These are phyloP conservation scores for Microbotryomycetes sp. DNA, from an alignment of 1,284 basidiomycete species.

Conservation along the genomic window DNA sequence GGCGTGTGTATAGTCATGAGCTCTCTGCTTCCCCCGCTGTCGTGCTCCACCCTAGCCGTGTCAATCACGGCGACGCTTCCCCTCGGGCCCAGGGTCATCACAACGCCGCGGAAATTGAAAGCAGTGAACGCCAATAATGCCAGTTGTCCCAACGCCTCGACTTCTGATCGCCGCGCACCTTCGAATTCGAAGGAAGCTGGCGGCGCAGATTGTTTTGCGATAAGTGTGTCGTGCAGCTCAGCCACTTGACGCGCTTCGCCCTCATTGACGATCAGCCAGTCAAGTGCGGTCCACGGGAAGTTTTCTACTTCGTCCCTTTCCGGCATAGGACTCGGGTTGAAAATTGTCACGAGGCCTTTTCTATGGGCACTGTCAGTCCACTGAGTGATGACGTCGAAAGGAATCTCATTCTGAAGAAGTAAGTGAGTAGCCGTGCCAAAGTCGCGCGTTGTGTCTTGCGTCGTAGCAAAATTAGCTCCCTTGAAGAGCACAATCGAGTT, in stretches of 20 bases:
- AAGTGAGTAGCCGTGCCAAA: constrained; percentile 42
- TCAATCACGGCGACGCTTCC: constrained; percentile 12
- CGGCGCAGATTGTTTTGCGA: constrained; percentile 14
- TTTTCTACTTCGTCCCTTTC: constrained; percentile 39
- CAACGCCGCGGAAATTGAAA: constrained; percentile 7
- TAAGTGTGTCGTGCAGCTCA: constrained; percentile 38
- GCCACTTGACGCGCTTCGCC: too few species aligned
- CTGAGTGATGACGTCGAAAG: constrained; percentile 44
- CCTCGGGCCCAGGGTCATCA: constrained; percentile 29
- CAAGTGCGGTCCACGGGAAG: constrained; percentile 46
- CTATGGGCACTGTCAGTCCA: constrained; percentile 40
- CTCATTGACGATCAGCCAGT: constrained; percentile 51
- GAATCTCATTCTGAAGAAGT: constrained; percentile 54
- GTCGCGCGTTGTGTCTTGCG: constrained; percentile 3
- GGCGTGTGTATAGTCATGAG: not conserved
- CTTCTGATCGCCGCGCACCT: not conserved
- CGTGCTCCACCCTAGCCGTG: not conserved
- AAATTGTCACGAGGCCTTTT: constrained; percentile 42
- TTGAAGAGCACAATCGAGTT: constrained; percentile 36
- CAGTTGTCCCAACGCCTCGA: not conserved
- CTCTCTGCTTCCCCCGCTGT: not conserved
- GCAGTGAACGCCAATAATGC: not conserved
- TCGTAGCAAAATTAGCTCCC: constrained; percentile 22
- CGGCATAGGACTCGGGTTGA: constrained; percentile 53
- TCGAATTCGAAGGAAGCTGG: not conserved